Percentiles rank a stretch among this genome's conserved stretches.
Evolutionary conservation across 2,329 filamentous ascomycete species (phyloP).

Genomic region (Claviceps monticola): DNA sequence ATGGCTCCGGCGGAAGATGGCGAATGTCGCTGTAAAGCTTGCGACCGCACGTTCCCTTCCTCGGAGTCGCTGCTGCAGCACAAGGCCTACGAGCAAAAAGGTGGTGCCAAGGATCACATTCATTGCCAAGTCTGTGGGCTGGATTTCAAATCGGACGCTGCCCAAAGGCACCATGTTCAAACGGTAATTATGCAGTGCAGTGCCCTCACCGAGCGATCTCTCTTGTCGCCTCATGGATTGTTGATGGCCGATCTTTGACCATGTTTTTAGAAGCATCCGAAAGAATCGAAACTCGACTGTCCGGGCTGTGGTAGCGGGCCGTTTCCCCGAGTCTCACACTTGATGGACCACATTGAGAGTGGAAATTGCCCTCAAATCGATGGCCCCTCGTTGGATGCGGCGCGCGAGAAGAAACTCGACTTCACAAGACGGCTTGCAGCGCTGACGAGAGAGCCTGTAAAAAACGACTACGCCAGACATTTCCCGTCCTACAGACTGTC

Average conservation of each 20-base stretch:
- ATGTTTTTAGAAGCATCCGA: slow-evolving; percentile 8
- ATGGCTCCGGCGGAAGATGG: slow-evolving; percentile 4
- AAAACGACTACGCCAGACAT: slow-evolving; percentile 15
- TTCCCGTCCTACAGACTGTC: slow-evolving; percentile 6
- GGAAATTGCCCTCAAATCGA: slow-evolving; percentile 24
- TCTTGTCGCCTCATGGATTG: too few species aligned
- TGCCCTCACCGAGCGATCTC: not conserved
- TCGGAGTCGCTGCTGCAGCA: slow-evolving; percentile 15
- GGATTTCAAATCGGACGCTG: slow-evolving; percentile 20
- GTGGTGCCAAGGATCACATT: slow-evolving; percentile 15
- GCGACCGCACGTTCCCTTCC: slow-evolving; percentile 14
- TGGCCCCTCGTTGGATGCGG: slow-evolving; percentile 16
- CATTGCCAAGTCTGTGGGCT: slow-evolving; percentile 25
- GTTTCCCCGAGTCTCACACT: slow-evolving; percentile 22
- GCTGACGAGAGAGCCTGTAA: slow-evolving; percentile 14
- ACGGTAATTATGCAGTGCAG: slow-evolving; percentile 16
- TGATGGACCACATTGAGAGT: slow-evolving; percentile 33
- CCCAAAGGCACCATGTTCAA: slow-evolving; percentile 20
- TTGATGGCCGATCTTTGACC: not conserved
- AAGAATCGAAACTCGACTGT: slow-evolving; percentile 28
- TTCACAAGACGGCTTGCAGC: slow-evolving; percentile 19
- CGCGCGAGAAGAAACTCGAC: slow-evolving; percentile 22
- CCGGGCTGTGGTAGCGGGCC: slow-evolving; percentile 28
- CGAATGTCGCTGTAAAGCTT: slow-evolving; percentile 16
- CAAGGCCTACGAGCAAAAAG: slow-evolving; percentile 15